Conservation (phyloP, 1,284 basidiomycete genomes). For the Termitomyces sp. region DNA sequence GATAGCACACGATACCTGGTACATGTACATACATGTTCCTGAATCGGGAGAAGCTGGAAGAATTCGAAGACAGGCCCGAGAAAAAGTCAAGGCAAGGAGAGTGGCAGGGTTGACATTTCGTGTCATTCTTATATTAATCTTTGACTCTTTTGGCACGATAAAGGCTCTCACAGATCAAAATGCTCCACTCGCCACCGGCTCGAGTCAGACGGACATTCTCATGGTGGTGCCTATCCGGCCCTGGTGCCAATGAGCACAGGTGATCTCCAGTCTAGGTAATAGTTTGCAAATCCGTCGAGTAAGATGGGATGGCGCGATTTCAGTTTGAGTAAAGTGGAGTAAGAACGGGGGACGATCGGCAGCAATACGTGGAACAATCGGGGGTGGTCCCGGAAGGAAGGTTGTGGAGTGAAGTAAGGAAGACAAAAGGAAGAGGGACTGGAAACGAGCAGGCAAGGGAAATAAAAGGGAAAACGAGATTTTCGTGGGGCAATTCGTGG, state of each 20-base stretch:
- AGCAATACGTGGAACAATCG: conserved; percentile 12
- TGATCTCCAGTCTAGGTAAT: neutral
- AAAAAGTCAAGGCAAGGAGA: neutral
- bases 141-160: conserved; percentile 2
- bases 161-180: neutral
- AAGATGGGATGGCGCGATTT: neutral
- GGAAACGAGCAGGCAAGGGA: neutral
- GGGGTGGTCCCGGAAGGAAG: conserved; percentile 1
- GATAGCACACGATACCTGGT: neutral
- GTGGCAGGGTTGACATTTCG: conserved; percentile 12
- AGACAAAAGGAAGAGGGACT: neutral
- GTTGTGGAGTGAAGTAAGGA: neutral
- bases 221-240: conserved; percentile 4
- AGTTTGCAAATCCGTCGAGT: conserved; percentile 4
- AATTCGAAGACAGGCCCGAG: conserved; percentile 6
- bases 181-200: conserved; percentile 2
- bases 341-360: conserved; percentile 7
- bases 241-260: neutral
- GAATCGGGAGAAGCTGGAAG: conserved; percentile 5
- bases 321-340: conserved; percentile 1
- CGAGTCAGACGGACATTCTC: neutral
- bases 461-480: neutral
- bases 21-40: conserved; percentile 8
- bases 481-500: neutral
- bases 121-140: conserved; percentile 8